A percentile compares a stretch with the other conserved stretches of the same genome.
phyloP scores from a whole-genome alignment of 2,329 filamentous ascomycete species.

The Chaetomium globosum region DNA sequence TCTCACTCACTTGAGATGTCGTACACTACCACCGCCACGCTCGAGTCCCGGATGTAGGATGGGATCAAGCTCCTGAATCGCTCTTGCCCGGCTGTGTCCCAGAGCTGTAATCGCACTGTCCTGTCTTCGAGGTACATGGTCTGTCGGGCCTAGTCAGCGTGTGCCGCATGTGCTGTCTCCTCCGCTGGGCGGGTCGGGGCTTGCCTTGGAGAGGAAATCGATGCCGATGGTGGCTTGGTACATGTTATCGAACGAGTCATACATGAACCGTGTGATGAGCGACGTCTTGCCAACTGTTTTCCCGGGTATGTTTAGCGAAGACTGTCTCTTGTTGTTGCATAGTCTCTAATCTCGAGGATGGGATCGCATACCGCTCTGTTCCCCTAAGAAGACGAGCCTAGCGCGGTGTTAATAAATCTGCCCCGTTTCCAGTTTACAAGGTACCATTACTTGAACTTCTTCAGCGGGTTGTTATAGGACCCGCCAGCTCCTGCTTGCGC shows the following conservation, averaged over 20 bases:
- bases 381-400: constrained; percentile 90
- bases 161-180: background rate
- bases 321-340: background rate
- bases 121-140: constrained; percentile 99
- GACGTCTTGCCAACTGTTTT: constrained; percentile 92
- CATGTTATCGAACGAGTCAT: constrained; percentile 99
- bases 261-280: constrained; percentile 99
- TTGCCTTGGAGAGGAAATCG: constrained; percentile 96
- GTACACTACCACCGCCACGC: constrained; percentile 97
- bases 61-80: constrained; percentile 96
- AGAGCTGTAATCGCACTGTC: constrained; percentile 94
- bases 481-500: constrained; percentile 72
- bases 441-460: constrained; percentile 92
- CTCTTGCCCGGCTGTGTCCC: constrained; percentile 98
- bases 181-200: constrained; percentile 7
- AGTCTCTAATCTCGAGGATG: background rate
- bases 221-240: constrained; percentile 99
- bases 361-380: constrained; percentile 83
- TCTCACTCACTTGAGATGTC: constrained; percentile 78
- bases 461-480: constrained; percentile 97
- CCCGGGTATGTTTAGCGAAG: constrained; percentile 19
- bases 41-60: constrained; percentile 97
- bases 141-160: constrained; percentile 47
- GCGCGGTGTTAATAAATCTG: constrained; percentile 21
- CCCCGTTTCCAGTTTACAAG: background rate